Base-by-base conservation (phyloP, 257 asterid species). In the Cruciata laevipes region DNA sequence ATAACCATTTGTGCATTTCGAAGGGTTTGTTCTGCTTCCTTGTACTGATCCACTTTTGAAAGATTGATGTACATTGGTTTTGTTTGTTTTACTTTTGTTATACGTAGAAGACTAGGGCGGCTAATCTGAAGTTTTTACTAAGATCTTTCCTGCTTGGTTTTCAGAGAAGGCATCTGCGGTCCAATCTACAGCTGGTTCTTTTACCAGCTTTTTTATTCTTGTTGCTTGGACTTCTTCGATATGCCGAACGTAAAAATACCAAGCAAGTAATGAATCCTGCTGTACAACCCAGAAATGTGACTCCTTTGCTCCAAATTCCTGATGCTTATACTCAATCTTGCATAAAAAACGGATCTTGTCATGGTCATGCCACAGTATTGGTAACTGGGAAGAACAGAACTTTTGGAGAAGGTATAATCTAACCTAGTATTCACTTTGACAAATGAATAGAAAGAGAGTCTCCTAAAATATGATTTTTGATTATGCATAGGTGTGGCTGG, bases 311-410 rank as follows among this genome's bases (percentile, higher is more conserved):
- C 69, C 65, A 68, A 71, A 61, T 76, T 8, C 81, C 86, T 30
- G 52, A 27, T 32, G 65, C 78, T 2, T 60, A 40, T 63, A 71
- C 23, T 69, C 69, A 65, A 20, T 73, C 86, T 51, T 81, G 86
- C 55, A 61, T 70, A 20, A 73, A 32, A 20, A 73, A 32, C 17
- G 77, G 65, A 32, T 78, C 82, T 61, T 81, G 86, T 69, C 83
- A 81, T 2, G 80, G 86, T 69, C 83, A 81, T 2, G 80, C 61
- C 24, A 68, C 72, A 5, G 53, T 73, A 37, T 83, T 81, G 6
- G 14, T 75, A 21, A 81, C 85, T 10, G 85, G 85, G 67, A 71
- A 59, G 18, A 76, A 81, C 66, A 64, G 63, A 71, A 74, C 65
- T 27, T 51, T 78, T 59, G 85, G 6, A 32, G 17, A 62, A 27